Evolutionary conservation across 306 rosid genomes (phyloP).

Genomic region (Sesbania bispinosa): DNA sequence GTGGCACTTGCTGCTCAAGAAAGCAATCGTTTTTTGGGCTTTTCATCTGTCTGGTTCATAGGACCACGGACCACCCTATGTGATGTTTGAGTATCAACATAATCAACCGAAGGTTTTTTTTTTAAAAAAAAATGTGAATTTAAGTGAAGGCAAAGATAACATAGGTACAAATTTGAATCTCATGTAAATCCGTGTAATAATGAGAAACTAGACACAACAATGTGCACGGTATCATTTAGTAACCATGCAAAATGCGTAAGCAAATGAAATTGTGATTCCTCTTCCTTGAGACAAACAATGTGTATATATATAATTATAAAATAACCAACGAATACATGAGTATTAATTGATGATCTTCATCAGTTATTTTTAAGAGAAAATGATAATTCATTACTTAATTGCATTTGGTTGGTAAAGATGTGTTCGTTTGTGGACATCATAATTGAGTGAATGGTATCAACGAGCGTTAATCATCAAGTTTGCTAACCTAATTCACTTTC

Average conservation of each 20-base stretch:
- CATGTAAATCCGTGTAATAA: not conserved
- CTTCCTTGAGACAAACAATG: not conserved
- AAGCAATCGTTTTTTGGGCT: conserved; percentile 16
- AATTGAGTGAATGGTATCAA: conserved; percentile 18
- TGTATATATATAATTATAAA: not conserved
- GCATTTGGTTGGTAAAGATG: conserved; percentile 18
- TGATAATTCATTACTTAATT: not conserved
- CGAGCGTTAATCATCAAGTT: conserved; percentile 12
- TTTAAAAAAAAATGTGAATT: no score
- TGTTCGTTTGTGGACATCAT: conserved; percentile 13
- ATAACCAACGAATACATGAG: not conserved
- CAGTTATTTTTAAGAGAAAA: not conserved
- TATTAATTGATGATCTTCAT: not conserved
- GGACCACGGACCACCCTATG: not conserved
- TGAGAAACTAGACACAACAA: not conserved
- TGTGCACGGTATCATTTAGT: not conserved
- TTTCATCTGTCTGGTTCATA: no score
- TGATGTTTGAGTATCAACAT: not conserved
- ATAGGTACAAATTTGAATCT: not conserved
- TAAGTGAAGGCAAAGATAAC: not conserved
- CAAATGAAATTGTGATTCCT: not conserved
- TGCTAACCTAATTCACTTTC: not conserved
- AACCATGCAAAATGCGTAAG: conserved; percentile 21
- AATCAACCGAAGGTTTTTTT: not conserved
- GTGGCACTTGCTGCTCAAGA: not conserved